Evolutionary conservation across 2,329 filamentous ascomycete species (phyloP).

Genomic region (Nigrospora osmanthi): DNA sequence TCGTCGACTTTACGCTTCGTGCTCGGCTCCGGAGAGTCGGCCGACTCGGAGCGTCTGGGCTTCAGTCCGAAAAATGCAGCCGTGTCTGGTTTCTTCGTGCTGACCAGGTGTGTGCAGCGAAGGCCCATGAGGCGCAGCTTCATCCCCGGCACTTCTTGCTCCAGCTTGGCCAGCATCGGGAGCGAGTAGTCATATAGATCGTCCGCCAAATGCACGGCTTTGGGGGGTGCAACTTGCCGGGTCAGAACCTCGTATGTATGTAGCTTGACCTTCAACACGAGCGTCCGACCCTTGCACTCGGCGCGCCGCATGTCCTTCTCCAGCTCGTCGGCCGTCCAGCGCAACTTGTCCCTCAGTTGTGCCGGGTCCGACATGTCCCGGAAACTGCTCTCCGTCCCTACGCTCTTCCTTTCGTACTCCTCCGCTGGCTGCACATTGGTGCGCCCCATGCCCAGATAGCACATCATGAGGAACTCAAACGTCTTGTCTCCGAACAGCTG

Average conservation of each 20-base stretch:
- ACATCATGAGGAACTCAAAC: conserved; percentile 76
- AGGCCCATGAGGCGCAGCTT: conserved; percentile 81
- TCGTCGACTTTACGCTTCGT: conserved; percentile 27
- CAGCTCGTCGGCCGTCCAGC: conserved; percentile 74
- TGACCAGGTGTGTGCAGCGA: conserved; percentile 79
- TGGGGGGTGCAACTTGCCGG: conserved; percentile 67
- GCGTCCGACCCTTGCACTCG: conserved; percentile 80
- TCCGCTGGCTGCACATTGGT: conserved; percentile 81
- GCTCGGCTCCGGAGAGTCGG: conserved; percentile 5
- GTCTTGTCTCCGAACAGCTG: conserved; percentile 88
- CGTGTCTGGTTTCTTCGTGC: conserved; percentile 72
- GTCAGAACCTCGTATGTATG: conserved; percentile 91
- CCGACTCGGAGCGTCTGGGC: conserved; percentile 18
- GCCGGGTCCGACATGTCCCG: conserved; percentile 63
- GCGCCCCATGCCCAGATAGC: conserved; percentile 78
- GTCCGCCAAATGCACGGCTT: conserved; percentile 63
- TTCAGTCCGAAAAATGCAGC: conserved; percentile 71
- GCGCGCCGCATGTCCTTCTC: conserved; percentile 77
- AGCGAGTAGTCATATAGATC: conserved; percentile 78
- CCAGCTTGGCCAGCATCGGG: conserved; percentile 76
- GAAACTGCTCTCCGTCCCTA: conserved; percentile 92
- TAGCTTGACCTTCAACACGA: conserved; percentile 88
- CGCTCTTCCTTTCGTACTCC: conserved; percentile 85
- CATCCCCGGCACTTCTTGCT: conserved; percentile 74
- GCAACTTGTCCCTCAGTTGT: conserved; percentile 68